Conservation (phyloP, 2,329 filamentous ascomycete species). For the Fusarium sp. region DNA sequence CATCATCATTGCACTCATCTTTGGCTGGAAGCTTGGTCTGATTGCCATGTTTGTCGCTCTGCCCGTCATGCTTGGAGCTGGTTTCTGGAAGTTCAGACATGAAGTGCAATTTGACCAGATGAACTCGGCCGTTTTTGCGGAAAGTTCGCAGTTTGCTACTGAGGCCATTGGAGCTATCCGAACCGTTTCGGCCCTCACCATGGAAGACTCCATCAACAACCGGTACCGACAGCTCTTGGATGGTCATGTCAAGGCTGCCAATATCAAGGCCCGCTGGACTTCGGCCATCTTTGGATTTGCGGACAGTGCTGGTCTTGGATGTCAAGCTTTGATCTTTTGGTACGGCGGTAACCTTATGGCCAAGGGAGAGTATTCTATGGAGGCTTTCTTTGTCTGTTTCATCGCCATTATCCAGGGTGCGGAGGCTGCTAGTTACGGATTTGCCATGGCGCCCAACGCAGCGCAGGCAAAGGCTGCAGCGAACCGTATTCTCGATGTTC, state of each 20-base stretch:
- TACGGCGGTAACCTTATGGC: constrained; percentile 48
- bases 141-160: constrained; percentile 71
- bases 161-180: constrained; percentile 72
- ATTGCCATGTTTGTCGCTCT: constrained; percentile 52
- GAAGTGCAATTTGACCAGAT: constrained; percentile 68
- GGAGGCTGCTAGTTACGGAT: constrained; percentile 49
- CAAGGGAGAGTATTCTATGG: constrained; percentile 48
- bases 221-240: constrained; percentile 52
- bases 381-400: constrained; percentile 66
- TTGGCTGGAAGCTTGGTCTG: constrained; percentile 53
- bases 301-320: constrained; percentile 51
- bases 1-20: constrained; percentile 45
- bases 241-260: constrained; percentile 48
- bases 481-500: constrained; percentile 46
- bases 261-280: constrained; percentile 48
- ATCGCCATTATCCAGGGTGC: constrained; percentile 64
- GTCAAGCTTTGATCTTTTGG: constrained; percentile 68
- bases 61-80: constrained; percentile 50
- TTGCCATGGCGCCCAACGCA: constrained; percentile 32
- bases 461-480: constrained; percentile 36
- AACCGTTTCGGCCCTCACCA: constrained; percentile 70
- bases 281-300: constrained; percentile 50
- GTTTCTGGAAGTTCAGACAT: constrained; percentile 55
- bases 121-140: constrained; percentile 67
- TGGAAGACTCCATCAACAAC: constrained; percentile 66